Evolutionary conservation across 2,329 filamentous ascomycete species (phyloP).

Genomic region (Beauveria scarabaeidicola): DNA sequence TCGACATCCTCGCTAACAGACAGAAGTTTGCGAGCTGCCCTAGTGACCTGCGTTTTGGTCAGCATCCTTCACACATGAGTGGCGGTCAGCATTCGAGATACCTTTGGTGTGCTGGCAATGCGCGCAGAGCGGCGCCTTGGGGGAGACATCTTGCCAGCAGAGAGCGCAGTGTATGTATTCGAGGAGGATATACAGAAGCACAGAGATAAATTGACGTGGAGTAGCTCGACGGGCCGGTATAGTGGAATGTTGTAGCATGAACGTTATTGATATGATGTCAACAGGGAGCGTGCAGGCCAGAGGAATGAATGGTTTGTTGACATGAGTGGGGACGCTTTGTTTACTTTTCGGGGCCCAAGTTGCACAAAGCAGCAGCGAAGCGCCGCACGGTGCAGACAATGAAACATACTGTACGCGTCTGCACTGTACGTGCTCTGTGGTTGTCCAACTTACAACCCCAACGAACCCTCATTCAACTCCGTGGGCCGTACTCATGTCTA

Average conservation of each 20-base stretch:
- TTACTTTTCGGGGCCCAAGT: constrained; percentile 18
- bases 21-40: constrained; percentile 26
- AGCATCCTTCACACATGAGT: neutral
- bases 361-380: constrained; percentile 9
- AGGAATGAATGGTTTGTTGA: constrained; percentile 15
- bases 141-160: constrained; percentile 28
- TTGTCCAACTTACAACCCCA: too few species aligned
- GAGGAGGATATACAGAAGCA: neutral
- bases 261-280: constrained; percentile 17
- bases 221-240: constrained; percentile 4
- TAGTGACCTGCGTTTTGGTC: constrained; percentile 18
- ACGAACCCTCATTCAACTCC: neutral
- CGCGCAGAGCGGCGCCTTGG: constrained; percentile 37
- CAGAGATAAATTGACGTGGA: constrained; percentile 8
- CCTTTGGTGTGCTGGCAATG: constrained; percentile 31
- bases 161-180: constrained; percentile 13
- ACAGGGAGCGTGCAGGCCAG: constrained; percentile 5
- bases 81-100: constrained; percentile 18
- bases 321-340: constrained; percentile 17
- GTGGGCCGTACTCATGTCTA: neutral
- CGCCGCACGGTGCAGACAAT: neutral
- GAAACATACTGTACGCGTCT: neutral
- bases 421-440: neutral
- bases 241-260: constrained; percentile 11
- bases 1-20: constrained; percentile 39